Evolutionary conservation across 495 filamentous ascomycete species (phyloP).

Genomic region (Aspergillus steynii): DNA sequence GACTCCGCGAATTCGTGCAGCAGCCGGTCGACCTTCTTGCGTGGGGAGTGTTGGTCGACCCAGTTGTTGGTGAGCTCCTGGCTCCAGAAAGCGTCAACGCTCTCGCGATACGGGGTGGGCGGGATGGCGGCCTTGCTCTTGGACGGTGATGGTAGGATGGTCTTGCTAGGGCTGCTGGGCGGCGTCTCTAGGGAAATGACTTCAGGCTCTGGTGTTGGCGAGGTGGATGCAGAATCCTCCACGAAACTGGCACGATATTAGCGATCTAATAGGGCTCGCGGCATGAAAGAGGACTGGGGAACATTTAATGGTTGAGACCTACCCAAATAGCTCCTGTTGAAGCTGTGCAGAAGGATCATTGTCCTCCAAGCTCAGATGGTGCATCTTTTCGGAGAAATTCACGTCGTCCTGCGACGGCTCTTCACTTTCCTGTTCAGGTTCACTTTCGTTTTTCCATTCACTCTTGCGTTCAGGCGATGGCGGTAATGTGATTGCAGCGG

Average conservation of each 20-base stretch:
- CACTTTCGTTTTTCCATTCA: not conserved
- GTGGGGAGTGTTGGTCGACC: constrained; percentile 77
- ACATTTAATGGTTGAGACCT: constrained; percentile 26
- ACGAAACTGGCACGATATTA: constrained; percentile 20
- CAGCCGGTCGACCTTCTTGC: constrained; percentile 44
- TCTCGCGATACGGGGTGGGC: constrained; percentile 61
- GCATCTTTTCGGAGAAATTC: constrained; percentile 26
- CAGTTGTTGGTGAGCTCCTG: constrained; percentile 73
- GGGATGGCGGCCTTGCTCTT: constrained; percentile 52
- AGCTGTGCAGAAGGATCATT: constrained; percentile 26
- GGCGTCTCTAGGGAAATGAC: constrained; percentile 36
- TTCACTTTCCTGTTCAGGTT: not conserved
- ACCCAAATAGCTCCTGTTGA: constrained; percentile 24
- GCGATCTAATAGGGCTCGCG: not conserved
- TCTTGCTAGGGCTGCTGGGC: constrained; percentile 46
- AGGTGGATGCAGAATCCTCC: constrained; percentile 25
- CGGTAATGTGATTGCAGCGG: constrained; percentile 22
- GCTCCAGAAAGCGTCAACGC: constrained; percentile 79
- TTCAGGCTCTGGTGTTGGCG: constrained; percentile 16
- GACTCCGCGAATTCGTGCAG: constrained; percentile 35
- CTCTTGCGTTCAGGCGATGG: not conserved
- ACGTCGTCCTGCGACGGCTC: constrained; percentile 14
- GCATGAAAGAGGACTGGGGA: constrained; percentile 11
- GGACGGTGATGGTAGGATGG: constrained; percentile 49
- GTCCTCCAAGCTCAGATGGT: constrained; percentile 26